Evolutionary conservation across 208 protist genomes (phyloP).

Genomic region (Vickermania ingenoplastis): DNA sequence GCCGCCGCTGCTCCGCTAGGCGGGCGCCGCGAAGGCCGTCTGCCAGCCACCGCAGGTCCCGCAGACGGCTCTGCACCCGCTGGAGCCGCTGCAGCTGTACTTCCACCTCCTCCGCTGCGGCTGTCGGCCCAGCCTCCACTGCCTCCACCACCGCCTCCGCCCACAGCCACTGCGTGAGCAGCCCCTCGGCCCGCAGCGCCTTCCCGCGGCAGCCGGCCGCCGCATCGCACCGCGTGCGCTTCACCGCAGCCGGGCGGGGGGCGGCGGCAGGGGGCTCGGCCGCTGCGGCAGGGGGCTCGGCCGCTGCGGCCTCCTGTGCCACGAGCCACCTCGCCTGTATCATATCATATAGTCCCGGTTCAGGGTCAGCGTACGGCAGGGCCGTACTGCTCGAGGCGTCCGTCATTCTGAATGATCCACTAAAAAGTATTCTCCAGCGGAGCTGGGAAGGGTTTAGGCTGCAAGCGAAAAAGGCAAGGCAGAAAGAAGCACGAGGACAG

Average conservation of each 20-base stretch:
- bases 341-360: conserved; percentile 38
- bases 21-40: neutral
- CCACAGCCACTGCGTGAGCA: conserved; percentile 12
- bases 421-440: too few species aligned
- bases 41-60: neutral
- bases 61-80: neutral
- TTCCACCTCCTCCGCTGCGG: neutral
- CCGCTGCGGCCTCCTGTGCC: neutral
- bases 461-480: too few species aligned
- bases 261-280: conserved; percentile 17
- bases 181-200: neutral
- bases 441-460: too few species aligned
- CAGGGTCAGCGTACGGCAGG: neutral
- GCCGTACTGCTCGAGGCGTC: too few species aligned
- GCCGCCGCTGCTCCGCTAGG: neutral
- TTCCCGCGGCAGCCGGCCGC: neutral
- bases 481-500: too few species aligned
- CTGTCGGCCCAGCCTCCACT: neutral
- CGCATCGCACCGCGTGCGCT: neutral
- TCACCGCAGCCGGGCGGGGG: neutral
- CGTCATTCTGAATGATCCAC: too few species aligned
- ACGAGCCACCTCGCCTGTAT: neutral
- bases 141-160: conserved; percentile 8
- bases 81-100: neutral
- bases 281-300: too few species aligned